Evolutionary conservation across 176 grass and related monocot genomes (phyloP), one percentile per base, ranked within the genome.

Genomic region (Musa beccarii): DNA sequence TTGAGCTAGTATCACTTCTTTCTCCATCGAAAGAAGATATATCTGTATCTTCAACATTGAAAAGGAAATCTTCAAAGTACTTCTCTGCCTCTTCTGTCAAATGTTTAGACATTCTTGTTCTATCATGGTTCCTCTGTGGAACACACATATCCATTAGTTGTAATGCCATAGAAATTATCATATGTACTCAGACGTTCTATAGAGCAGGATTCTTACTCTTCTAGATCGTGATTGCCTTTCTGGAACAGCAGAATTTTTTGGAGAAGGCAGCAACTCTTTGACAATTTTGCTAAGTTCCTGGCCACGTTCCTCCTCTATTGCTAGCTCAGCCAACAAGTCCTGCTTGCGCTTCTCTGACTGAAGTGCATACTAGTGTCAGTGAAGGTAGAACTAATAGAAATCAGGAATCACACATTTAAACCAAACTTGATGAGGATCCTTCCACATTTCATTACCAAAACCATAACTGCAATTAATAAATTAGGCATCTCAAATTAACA

Each of bases 1-100:
- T 69, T 72, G 88, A 98, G 84, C 86, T 91, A 9, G 86, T 84
- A 55, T 94, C 88, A 64, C 95, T 99, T 85, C 88, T 89, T 85
- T 99, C 95, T 69, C 84, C 95, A 72, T 99, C 95, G 66, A 99
- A 99, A 54, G 95, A 99, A 54, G 95, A 99, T 69, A 99, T 85
- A 82, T 99, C 95, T 24, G 95, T 99, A 56, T 99, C 95, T 74
- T 99, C 94, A 89, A 98, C 94, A 81, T 94, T 99, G 67, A 88
- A 91, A 22, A 94, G 79, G 74, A 99, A 99, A 85, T 99, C 95
- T 81, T 91, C 86, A 9, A 99, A 99, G 73, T 94, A 99, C 71
- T 80, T 86, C 73, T 94, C 95, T 1, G 95, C 95, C 81, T 92
- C 95, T 83, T 92, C 85, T 51, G 74, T 94, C 70, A 99, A 81